Evolutionary conservation across 176 grass and related monocot genomes (phyloP), one percentile per base, ranked within the genome.

Genomic region (Carex scoparia): DNA sequence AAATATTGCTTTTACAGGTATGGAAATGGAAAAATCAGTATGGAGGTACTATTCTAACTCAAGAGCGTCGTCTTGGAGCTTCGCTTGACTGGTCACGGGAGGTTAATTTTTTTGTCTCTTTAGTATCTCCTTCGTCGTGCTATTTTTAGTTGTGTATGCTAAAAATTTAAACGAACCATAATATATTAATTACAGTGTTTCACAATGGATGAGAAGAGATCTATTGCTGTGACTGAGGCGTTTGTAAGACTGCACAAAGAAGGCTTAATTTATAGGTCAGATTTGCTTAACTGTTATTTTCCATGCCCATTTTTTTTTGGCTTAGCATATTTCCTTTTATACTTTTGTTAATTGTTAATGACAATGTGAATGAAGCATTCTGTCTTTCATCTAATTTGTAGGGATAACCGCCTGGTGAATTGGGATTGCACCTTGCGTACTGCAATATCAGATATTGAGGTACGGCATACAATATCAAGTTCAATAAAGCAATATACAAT

Each of bases 361-460:
- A n/a, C 81, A 70, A 70, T 79, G 19, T 58, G 49, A 30, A 85
- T 82, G 13, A 58, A 33, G 49, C 30, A 85, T 63, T 75, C n/a
- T 10, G 37, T 32, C 27, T 73, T 60, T 73, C 58, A 2, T 28
- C 32, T 85, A 28, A 77, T 87, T 85, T 84, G 35, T 86, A 94
- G 94, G 78, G 94, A 91, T 84, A 87, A 97, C 80, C 92, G 90
- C 68, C 89, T 94, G 61, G 94, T 97, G 4, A 97, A 97, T 87
- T 97, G 94, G 94, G 94, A 97, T 87, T 97, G 94, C 89, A 97
- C 89, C 37, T 71, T 97, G 81, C 87, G 85, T 69, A 97, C 92
- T 57, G 94, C 94, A 87, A 93, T 97, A 84, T 97, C 94, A 56
- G 92, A 94, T 88, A 91, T 97, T 65, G 95, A 97, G 92, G 95